Evolutionary conservation across 1,139 yeast genomes (phyloP).

Genomic region (Saccharomyces hybrid): DNA sequence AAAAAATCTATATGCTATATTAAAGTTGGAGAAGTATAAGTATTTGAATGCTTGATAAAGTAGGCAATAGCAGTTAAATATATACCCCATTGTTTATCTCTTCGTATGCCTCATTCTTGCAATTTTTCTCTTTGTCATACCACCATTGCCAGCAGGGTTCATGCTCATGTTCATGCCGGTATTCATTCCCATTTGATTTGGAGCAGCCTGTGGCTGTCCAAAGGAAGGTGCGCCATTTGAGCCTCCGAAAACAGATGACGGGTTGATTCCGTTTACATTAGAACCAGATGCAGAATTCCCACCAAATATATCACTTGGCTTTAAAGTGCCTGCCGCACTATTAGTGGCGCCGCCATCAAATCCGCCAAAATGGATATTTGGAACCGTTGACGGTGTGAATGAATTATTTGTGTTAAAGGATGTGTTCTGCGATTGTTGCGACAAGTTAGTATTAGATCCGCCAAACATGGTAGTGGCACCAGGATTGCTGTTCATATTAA

Average conservation of each 20-base stretch:
- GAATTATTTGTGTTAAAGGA: slow-evolving; percentile 4
- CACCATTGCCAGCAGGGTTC: slow-evolving; percentile 8
- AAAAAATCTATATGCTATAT: neutral
- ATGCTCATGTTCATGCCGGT: neutral
- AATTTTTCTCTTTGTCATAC: slow-evolving; percentile 16
- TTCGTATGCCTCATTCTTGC: slow-evolving; percentile 27
- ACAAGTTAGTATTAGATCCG: slow-evolving; percentile 1
- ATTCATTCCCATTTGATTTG: slow-evolving; percentile 4
- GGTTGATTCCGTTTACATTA: neutral
- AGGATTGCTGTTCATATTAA: neutral
- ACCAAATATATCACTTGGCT: slow-evolving; percentile 20
- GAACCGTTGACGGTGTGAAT: slow-evolving; percentile 22
- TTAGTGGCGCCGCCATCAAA: neutral
- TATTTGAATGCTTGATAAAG: no score
- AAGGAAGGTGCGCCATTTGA: slow-evolving; percentile 1
- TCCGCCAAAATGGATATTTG: slow-evolving; percentile 24
- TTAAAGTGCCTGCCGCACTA: slow-evolving; percentile 9
- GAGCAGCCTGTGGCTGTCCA: neutral
- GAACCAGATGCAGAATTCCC: slow-evolving; percentile 6
- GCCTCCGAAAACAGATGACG: slow-evolving; percentile 5
- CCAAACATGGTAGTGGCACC: neutral
- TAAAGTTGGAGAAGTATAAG: no score
- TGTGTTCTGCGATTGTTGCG: slow-evolving; percentile 6
- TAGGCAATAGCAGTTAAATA: neutral
- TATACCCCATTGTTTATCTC: slow-evolving; percentile 7